These are phyloP conservation scores for Abortiporus biennis DNA, from an alignment of 1,284 basidiomycete species.

Conservation along the genomic window DNA sequence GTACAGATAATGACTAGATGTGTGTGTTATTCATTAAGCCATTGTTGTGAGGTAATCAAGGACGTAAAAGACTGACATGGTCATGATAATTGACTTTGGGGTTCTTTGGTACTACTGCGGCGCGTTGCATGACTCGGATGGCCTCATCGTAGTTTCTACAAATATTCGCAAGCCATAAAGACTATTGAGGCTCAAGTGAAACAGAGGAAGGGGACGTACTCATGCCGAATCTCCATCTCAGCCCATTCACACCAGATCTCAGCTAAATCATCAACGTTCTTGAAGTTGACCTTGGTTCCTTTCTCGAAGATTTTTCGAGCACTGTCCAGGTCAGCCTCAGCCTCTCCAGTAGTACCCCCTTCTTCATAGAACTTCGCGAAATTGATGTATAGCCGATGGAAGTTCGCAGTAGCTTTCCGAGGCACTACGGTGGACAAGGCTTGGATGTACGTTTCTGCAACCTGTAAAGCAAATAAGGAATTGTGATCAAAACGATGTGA, in stretches of 20 bases:
- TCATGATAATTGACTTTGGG: conserved; percentile 93
- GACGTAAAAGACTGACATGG: conserved; percentile 57
- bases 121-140: conserved; percentile 93
- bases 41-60: not conserved
- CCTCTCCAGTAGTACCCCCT: conserved; percentile 76
- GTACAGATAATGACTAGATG: conserved; percentile 73
- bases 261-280: conserved; percentile 94
- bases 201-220: conserved; percentile 54
- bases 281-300: conserved; percentile 88
- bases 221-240: conserved; percentile 94
- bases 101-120: conserved; percentile 84
- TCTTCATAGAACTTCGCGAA: conserved; percentile 98
- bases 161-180: conserved; percentile 4
- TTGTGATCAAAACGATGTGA: conserved; percentile 1
- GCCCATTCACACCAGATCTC: conserved; percentile 99
- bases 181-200: too few relatives aligned
- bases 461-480: conserved; percentile 34
- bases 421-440: conserved; percentile 89
- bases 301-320: conserved; percentile 93
- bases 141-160: conserved; percentile 93
- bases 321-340: conserved; percentile 77
- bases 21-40: not conserved
- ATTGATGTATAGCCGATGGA: conserved; percentile 89
- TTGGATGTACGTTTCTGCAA: conserved; percentile 88
- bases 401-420: conserved; percentile 86